A percentile compares a stretch with the other conserved stretches of the same genome.
phyloP scores from a whole-genome alignment of 371 early-diverging fungal species.

The Syncephalastrum racemosum region DNA sequence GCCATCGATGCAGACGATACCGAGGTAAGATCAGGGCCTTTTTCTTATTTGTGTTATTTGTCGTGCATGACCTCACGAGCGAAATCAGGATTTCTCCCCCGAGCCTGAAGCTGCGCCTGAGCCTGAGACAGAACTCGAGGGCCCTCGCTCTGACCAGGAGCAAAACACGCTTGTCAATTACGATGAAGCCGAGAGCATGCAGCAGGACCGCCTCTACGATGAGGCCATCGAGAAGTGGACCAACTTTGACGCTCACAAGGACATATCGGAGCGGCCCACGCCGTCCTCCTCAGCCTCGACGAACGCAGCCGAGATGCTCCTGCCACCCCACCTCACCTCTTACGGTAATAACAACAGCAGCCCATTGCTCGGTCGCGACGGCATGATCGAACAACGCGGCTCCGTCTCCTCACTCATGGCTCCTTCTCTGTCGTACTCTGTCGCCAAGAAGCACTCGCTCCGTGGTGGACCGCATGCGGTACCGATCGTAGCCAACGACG shows the following conservation, averaged over 20 bases:
- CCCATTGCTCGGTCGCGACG: constrained; percentile 8
- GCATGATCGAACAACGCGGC: constrained; percentile 10
- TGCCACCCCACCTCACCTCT: constrained; percentile 26
- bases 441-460: constrained; percentile 16
- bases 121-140: not conserved
- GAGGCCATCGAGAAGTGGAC: constrained; percentile 30
- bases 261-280: constrained; percentile 4
- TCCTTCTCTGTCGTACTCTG: constrained; percentile 18
- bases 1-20: constrained; percentile 5
- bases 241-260: constrained; percentile 15
- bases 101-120: too few relatives aligned
- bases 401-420: constrained; percentile 10
- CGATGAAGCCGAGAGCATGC: constrained; percentile 10
- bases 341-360: constrained; percentile 14
- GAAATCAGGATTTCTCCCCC: not conserved
- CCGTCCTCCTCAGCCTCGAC: constrained; percentile 11
- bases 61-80: not conserved
- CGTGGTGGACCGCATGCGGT: constrained; percentile 19
- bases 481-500: not conserved
- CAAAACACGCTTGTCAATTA: constrained; percentile 16
- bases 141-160: constrained; percentile 7
- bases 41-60: constrained; percentile 3
- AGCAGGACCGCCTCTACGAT: constrained; percentile 22
- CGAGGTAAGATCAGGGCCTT: constrained; percentile 1
- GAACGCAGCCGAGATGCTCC: constrained; percentile 19